A percentile compares a stretch with the other conserved stretches of the same genome.
Evolutionary conservation across 805 yeast species (phyloP).

Genomic region (Candida boleticola): DNA sequence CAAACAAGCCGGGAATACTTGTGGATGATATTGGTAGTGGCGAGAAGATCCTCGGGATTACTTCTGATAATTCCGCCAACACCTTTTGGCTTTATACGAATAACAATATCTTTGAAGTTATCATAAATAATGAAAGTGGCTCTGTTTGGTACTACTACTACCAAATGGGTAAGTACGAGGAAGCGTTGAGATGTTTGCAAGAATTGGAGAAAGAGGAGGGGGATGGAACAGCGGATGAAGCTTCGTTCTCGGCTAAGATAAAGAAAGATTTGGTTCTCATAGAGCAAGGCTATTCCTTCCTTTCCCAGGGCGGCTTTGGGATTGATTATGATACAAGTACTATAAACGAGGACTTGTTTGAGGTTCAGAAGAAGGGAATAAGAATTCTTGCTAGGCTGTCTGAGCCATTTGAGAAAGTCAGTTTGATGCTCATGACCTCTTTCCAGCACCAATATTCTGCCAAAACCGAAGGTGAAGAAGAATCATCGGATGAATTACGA

Average conservation of each 20-base stretch:
- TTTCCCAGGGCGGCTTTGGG: slow-evolving; percentile 35
- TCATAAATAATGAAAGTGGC: slow-evolving; percentile 63
- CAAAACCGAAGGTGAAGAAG: neutral
- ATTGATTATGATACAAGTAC: slow-evolving; percentile 13
- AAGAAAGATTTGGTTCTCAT: slow-evolving; percentile 28
- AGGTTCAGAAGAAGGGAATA: slow-evolving; percentile 41
- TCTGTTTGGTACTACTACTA: slow-evolving; percentile 66
- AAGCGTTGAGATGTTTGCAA: slow-evolving; percentile 51
- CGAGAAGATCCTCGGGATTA: slow-evolving; percentile 22
- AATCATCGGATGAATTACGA: neutral
- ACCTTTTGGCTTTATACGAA: slow-evolving; percentile 80
- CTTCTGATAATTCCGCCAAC: slow-evolving; percentile 26
- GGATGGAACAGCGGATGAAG: neutral
- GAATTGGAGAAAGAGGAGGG: neutral
- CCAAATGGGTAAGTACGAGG: slow-evolving; percentile 51
- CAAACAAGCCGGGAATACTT: slow-evolving; percentile 11
- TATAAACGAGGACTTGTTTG: slow-evolving; percentile 13
- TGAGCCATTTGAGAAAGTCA: slow-evolving; percentile 67
- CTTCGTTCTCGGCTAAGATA: slow-evolving; percentile 4
- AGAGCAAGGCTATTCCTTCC: slow-evolving; percentile 37
- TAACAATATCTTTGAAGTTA: slow-evolving; percentile 64
- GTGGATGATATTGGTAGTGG: slow-evolving; percentile 8
- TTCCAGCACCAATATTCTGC: neutral
- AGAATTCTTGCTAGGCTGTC: slow-evolving; percentile 55
- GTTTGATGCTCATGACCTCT: slow-evolving; percentile 43